A percentile compares a stretch with the other conserved stretches of the same genome.
Conservation (phyloP, 192 early-diverging fungal species). For the Geranomyces variabilis region DNA sequence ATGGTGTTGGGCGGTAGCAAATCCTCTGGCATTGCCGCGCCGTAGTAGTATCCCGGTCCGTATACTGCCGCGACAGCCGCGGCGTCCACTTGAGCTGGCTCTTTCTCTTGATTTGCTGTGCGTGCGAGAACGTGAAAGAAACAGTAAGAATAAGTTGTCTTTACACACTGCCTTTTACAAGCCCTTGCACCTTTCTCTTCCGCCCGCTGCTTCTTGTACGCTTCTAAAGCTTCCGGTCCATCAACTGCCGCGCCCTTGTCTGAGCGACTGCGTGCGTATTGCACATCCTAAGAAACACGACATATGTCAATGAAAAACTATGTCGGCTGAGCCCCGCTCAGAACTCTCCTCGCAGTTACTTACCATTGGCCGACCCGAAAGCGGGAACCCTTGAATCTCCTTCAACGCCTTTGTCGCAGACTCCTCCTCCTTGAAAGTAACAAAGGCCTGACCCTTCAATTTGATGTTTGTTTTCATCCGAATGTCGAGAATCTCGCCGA, state of each 20-base stretch:
- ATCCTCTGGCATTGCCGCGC: conserved; percentile 61
- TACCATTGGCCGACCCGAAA: conserved; percentile 87
- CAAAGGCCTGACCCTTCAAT: conserved; percentile 94
- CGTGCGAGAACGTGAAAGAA: not conserved
- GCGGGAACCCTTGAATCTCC: conserved; percentile 81
- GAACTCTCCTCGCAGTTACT: not conserved
- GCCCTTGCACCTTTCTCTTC: conserved; percentile 75
- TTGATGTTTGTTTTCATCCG: conserved; percentile 76
- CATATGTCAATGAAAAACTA: too few relatives aligned
- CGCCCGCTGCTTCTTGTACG: conserved; percentile 61
- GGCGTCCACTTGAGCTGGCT: conserved; percentile 23
- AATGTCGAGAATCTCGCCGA: conserved; percentile 83
- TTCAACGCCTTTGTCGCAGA: conserved; percentile 74
- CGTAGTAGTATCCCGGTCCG: conserved; percentile 32
- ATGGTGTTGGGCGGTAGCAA: conserved; percentile 88
- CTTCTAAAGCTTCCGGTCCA: conserved; percentile 61
- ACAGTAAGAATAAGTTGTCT: too few relatives aligned
- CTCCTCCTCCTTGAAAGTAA: conserved; percentile 76
- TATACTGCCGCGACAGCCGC: conserved; percentile 31
- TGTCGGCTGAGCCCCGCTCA: not conserved
- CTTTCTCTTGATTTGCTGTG: conserved; percentile 10
- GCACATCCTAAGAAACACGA: conserved; percentile 49
- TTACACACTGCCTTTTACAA: too few relatives aligned
- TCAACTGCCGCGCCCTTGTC: conserved; percentile 67
- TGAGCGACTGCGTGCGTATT: conserved; percentile 51